Base-by-base conservation (phyloP, 2,329 filamentous ascomycete genomes). In the Fusarium anthophilum region DNA sequence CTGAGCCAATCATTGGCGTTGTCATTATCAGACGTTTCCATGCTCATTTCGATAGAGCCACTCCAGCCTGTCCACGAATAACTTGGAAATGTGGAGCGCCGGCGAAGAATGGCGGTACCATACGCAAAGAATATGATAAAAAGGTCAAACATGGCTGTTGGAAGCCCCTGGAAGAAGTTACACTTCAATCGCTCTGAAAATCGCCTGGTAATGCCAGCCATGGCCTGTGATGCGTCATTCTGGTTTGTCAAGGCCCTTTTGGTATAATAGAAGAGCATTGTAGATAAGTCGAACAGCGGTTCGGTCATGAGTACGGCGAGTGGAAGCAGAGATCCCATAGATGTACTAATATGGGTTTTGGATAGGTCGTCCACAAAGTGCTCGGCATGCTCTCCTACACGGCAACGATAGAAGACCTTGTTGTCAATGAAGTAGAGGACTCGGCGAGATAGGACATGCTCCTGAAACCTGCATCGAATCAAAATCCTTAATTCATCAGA, bases 401-500 rank as follows among this genome's bases (percentile, higher is more conserved):
- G 47, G 2, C 47, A 50, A 24, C 22, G 28, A 7, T 5, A 50
- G 15, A 50, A 32, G 5, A 50, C 47, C 47, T 24, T 50, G 15
- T 50, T n/a, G 8, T 12, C 26, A 12, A 50, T 2, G 11, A 50
- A 50, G 2, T 50, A 50, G 2, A 50, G 47, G 14, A 7, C 47
- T 24, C 47, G 3, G 8, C 11, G 47, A 32, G 47, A 50, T 2
- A 50, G 5, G 4, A 50, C 22, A 2, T 50, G 15, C 1, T 50
- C 28, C 14, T 50, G 28, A 3, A 50, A 24, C 0, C 47, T 50
- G 4, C 3, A 5, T 2, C 3, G 0, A 22, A 13, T 50, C 2
- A 50, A 15, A 5, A 14, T 18, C 2, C 1, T 13, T 0, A 3
- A 3, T 3, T 10, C 0, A 7, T 5, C 8, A 5, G 7, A 3